These are phyloP conservation scores for Lentinula boryana DNA, from an alignment of 768 basidiomycete species.

Conservation along the genomic window DNA sequence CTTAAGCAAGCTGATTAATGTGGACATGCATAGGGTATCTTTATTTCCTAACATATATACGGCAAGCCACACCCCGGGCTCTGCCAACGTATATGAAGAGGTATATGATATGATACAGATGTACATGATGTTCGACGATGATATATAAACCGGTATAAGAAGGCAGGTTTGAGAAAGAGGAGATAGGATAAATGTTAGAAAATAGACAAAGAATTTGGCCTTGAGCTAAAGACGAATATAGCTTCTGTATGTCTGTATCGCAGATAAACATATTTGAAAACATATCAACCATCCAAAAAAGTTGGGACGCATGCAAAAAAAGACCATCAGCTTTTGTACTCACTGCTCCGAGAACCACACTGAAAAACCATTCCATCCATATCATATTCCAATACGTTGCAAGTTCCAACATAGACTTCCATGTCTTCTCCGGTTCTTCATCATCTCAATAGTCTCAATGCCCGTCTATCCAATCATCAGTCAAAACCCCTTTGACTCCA, in stretches of 20 bases:
- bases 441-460: background rate
- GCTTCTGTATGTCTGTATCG: background rate
- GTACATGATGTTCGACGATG: background rate
- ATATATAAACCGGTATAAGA: background rate
- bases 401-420: background rate
- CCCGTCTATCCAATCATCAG: conserved; percentile 24
- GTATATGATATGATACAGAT: background rate
- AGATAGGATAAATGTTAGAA: background rate
- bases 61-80: background rate
- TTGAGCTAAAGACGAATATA: background rate
- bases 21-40: background rate
- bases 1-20: background rate
- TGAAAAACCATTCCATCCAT: background rate
- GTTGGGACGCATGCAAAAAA: background rate
- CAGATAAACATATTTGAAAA: background rate
- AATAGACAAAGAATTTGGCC: background rate
- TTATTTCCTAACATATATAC: background rate
- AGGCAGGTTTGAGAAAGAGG: background rate
- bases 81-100: background rate
- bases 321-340: background rate
- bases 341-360: background rate
- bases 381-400: background rate
- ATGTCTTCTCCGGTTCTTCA: too few species aligned
- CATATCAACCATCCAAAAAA: background rate
- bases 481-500: conserved; percentile 71